Conservation (phyloP, 495 filamentous ascomycete genomes). For the Aspergillus indologenus region DNA sequence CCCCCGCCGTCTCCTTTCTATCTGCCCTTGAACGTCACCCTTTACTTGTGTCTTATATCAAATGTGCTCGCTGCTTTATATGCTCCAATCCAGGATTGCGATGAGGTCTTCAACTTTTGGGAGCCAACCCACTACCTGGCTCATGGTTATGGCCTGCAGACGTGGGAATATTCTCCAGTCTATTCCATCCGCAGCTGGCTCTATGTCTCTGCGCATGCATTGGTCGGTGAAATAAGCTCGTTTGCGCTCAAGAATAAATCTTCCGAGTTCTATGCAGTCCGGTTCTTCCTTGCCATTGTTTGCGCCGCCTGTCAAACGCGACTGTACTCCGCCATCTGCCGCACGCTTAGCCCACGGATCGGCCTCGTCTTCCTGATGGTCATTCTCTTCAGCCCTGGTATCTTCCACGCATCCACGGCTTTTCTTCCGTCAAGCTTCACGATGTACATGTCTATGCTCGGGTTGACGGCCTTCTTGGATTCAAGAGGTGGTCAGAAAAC, state of each 20-base stretch:
- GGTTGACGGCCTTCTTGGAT: conserved; percentile 84
- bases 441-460: conserved; percentile 91
- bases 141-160: conserved; percentile 91
- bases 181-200: conserved; percentile 96
- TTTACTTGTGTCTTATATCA: conserved; percentile 71
- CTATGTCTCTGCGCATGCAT: conserved; percentile 82
- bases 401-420: conserved; percentile 84
- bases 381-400: conserved; percentile 75
- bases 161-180: conserved; percentile 97
- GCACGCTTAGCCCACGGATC: conserved; percentile 71
- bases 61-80: conserved; percentile 76
- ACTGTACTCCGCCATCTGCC: conserved; percentile 72
- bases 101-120: conserved; percentile 99
- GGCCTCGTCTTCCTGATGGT: conserved; percentile 78
- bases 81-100: conserved; percentile 95
- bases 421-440: conserved; percentile 94
- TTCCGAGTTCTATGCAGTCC: conserved; percentile 82
- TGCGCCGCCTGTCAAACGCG: conserved; percentile 80
- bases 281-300: conserved; percentile 65
- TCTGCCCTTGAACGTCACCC: conserved; percentile 67
- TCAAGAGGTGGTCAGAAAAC: conserved; percentile 72
- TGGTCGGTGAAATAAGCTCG: conserved; percentile 61
- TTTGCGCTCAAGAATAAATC: conserved; percentile 57
- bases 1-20: conserved; percentile 56
- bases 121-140: conserved; percentile 93